phyloP scores from a whole-genome alignment of 495 filamentous ascomycete genomes.

The Podospora conica region DNA sequence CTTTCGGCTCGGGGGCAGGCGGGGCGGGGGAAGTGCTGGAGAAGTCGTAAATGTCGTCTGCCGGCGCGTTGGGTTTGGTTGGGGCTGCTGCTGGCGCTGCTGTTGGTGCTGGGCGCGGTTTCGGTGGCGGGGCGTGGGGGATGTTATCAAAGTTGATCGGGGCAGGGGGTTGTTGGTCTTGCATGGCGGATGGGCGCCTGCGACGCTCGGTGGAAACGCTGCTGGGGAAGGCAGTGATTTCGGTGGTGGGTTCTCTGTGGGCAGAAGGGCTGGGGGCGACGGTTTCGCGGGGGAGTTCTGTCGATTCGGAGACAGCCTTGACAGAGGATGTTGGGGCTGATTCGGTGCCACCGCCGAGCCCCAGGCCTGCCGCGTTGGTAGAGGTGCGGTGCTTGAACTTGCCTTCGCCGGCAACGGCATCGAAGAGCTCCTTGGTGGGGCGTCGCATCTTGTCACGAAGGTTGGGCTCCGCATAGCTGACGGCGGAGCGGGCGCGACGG shows the following conservation, averaged over 20 bases:
- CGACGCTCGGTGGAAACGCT: background rate
- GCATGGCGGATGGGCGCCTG: background rate
- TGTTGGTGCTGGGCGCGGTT: background rate
- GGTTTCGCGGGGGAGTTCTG: background rate
- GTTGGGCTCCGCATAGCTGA: conserved; percentile 85
- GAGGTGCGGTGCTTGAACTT: conserved; percentile 33
- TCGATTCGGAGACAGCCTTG: conserved; percentile 6
- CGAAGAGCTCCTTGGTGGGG: conserved; percentile 64
- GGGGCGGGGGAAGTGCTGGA: conserved; percentile 23
- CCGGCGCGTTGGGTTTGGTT: background rate
- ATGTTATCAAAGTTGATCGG: background rate
- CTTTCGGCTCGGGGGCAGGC: background rate
- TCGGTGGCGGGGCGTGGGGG: background rate
- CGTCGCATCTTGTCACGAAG: conserved; percentile 83
- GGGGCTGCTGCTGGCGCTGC: background rate
- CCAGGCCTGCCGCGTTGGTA: background rate
- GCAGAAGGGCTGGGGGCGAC: background rate
- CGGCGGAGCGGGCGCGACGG: conserved; percentile 56
- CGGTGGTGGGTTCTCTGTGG: conserved; percentile 17
- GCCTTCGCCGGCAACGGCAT: conserved; percentile 58
- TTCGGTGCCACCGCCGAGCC: background rate
- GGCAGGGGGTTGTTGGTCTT: background rate
- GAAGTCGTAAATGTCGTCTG: conserved; percentile 34
- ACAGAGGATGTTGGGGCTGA: conserved; percentile 13
- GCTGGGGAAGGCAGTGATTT: conserved; percentile 25